phyloP scores from a whole-genome alignment of 768 basidiomycete species.

The Asterophora lycoperdoides region DNA sequence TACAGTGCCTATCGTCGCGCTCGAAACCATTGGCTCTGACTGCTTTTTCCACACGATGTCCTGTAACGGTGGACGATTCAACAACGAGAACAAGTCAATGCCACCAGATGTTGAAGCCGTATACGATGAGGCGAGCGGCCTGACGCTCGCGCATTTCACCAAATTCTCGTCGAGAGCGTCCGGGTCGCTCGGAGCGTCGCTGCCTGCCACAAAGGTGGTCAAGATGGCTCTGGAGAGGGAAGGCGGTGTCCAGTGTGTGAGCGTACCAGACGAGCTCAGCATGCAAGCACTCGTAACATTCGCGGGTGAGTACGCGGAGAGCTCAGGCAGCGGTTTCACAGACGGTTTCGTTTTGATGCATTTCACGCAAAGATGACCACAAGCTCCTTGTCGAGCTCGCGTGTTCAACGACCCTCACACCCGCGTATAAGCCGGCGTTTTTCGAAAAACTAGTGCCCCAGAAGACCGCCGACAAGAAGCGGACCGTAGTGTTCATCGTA shows the following conservation, averaged over 20 bases:
- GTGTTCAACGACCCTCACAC: slow-evolving; percentile 63
- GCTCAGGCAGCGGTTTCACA: not conserved
- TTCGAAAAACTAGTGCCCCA: slow-evolving; percentile 49
- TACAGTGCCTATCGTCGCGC: slow-evolving; percentile 56
- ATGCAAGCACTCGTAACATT: slow-evolving; percentile 59
- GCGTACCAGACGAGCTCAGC: slow-evolving; percentile 61
- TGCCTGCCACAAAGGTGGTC: slow-evolving; percentile 56
- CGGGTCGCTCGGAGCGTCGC: slow-evolving; percentile 67
- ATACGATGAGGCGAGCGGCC: slow-evolving; percentile 36
- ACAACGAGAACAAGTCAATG: slow-evolving; percentile 26
- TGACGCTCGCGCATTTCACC: slow-evolving; percentile 55
- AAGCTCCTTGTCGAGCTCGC: slow-evolving; percentile 73
- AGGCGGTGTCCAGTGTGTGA: slow-evolving; percentile 55
- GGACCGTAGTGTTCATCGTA: slow-evolving; percentile 59
- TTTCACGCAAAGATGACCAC: slow-evolving; percentile 54
- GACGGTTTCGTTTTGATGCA: not conserved
- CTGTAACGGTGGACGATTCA: slow-evolving; percentile 44
- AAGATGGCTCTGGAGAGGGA: slow-evolving; percentile 58
- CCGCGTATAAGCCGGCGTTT: slow-evolving; percentile 56
- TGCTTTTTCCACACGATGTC: slow-evolving; percentile 70
- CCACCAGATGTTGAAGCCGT: slow-evolving; percentile 41
- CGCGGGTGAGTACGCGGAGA: slow-evolving; percentile 41
- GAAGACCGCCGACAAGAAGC: slow-evolving; percentile 22
- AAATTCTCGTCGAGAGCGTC: slow-evolving; percentile 61
- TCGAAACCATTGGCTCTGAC: slow-evolving; percentile 71